Conservation (phyloP, 441 rosid genomes). For the Oxalis stricta region DNA sequence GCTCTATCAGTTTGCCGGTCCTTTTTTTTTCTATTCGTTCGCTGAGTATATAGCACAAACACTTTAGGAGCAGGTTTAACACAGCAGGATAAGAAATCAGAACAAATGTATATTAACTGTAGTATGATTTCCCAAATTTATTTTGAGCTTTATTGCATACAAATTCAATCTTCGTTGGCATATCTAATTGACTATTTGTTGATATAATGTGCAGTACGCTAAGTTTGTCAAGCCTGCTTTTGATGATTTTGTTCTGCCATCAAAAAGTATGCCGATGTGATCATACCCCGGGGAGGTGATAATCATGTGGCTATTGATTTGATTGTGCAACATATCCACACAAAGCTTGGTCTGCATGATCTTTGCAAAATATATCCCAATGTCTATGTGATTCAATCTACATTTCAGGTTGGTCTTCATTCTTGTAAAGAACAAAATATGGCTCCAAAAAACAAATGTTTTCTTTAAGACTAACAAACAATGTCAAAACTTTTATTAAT, state of each 20-base stretch:
- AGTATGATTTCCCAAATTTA: too few relatives aligned
- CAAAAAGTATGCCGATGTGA: conserved; percentile 95
- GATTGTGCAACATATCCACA: conserved; percentile 89
- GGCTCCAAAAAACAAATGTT: not conserved
- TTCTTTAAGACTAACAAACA: not conserved
- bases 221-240: conserved; percentile 98
- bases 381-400: conserved; percentile 70
- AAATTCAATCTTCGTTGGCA: not conserved
- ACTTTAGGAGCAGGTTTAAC: not conserved
- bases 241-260: conserved; percentile 91
- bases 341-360: conserved; percentile 93
- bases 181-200: not conserved
- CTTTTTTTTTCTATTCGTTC: too few relatives aligned
- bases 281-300: conserved; percentile 93
- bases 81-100: not conserved
- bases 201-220: conserved; percentile 55
- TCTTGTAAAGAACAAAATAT: not conserved
- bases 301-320: conserved; percentile 95
- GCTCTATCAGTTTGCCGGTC: too few relatives aligned
- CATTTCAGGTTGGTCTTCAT: conserved; percentile 64
- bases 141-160: not conserved
- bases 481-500: not conserved
- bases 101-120: too few relatives aligned
- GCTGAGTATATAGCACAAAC: not conserved
- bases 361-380: conserved; percentile 90